Percentiles rank a stretch among this genome's conserved stretches.
Conservation (phyloP, 768 basidiomycete genomes). For the Chiua virens region DNA sequence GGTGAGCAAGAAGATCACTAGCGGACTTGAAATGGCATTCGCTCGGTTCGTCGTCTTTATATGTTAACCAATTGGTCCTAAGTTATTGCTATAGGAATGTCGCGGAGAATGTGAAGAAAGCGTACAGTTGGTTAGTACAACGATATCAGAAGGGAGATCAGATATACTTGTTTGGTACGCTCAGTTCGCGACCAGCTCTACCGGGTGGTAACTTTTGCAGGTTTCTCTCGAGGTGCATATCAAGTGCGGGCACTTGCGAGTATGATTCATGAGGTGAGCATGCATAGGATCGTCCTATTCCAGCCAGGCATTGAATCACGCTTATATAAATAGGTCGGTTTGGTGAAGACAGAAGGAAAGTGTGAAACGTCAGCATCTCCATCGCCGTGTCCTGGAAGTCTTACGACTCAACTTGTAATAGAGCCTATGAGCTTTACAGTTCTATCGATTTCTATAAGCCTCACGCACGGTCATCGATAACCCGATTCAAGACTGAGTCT, state of each 20-base stretch:
- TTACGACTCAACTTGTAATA: background rate
- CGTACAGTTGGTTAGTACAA: constrained; percentile 6
- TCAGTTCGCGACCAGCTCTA: too few relatives aligned
- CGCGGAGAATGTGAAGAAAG: background rate
- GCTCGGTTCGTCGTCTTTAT: constrained; percentile 1
- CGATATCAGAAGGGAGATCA: constrained; percentile 11
- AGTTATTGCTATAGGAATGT: constrained; percentile 1
- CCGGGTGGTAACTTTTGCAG: constrained; percentile 12
- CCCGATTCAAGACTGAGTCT: constrained; percentile 29
- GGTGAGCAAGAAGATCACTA: background rate
- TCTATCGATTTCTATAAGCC: constrained; percentile 28
- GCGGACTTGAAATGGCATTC: background rate
- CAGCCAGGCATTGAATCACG: background rate
- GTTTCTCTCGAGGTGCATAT: constrained; percentile 41
- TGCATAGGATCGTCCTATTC: background rate
- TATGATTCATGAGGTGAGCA: constrained; percentile 31
- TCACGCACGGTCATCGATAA: constrained; percentile 3
- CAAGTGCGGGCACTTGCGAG: constrained; percentile 36
- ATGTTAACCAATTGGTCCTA: background rate
- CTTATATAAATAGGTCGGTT: background rate
- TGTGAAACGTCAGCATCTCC: background rate
- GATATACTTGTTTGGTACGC: constrained; percentile 39
- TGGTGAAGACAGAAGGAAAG: too few relatives aligned
- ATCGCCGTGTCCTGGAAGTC: background rate
- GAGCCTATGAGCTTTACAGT: background rate